phyloP scores from a whole-genome alignment of 352 stramenopile genomes.

The Globisporangium megalacanthum region DNA sequence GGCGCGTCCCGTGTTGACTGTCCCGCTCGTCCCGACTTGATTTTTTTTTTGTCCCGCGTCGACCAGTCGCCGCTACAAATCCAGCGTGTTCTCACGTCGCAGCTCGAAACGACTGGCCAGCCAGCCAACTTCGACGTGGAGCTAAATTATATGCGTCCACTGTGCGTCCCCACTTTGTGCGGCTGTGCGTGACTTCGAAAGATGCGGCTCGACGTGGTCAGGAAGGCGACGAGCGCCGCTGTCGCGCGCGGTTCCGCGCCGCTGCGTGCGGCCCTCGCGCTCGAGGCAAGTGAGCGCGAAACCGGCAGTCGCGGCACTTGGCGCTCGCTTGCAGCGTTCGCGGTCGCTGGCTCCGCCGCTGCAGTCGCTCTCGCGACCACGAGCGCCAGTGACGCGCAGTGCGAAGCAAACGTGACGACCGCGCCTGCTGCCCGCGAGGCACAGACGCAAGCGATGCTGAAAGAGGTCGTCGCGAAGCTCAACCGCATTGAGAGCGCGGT shows the following conservation, averaged over 20 bases:
- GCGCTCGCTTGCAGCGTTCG: slow-evolving; percentile 21
- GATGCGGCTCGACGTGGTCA: slow-evolving; percentile 53
- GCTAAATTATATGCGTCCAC: neutral
- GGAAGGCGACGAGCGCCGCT: slow-evolving; percentile 29
- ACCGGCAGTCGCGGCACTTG: slow-evolving; percentile 13
- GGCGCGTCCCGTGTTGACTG: no score
- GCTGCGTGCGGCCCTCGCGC: slow-evolving; percentile 37
- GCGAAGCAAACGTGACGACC: slow-evolving; percentile 19
- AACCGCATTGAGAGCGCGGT: slow-evolving; percentile 85
- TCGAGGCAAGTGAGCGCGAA: slow-evolving; percentile 29
- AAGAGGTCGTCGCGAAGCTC: slow-evolving; percentile 81
- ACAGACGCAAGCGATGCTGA: slow-evolving; percentile 64
- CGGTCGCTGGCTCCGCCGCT: slow-evolving; percentile 19
- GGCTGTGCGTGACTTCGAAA: slow-evolving; percentile 12
- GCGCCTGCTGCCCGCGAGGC: slow-evolving; percentile 42
- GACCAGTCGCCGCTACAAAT: no score
- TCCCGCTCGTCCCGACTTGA: no score
- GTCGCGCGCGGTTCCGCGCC: slow-evolving; percentile 23
- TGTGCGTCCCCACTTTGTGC: neutral
- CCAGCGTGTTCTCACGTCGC: slow-evolving; percentile 11
- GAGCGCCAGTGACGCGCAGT: slow-evolving; percentile 15
- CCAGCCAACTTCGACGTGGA: neutral
- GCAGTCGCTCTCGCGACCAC: neutral
- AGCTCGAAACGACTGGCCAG: slow-evolving; percentile 1
- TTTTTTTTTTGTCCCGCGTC: no score